These are phyloP conservation scores for Maudiozyma turicensis DNA, from an alignment of 805 yeast species.

Conservation along the genomic window DNA sequence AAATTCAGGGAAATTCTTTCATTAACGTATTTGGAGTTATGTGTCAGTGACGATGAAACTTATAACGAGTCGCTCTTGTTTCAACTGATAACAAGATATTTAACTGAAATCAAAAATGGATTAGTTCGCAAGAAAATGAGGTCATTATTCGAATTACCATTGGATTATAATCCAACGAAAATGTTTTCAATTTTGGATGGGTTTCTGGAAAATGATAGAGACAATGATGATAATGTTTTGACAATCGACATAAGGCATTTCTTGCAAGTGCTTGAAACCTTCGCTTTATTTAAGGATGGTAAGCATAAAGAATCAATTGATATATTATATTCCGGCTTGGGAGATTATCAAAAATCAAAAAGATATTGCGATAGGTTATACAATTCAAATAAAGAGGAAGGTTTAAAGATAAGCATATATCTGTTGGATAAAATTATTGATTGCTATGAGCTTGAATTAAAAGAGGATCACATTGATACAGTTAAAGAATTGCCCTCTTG, in stretches of 20 bases:
- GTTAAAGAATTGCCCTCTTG: background rate
- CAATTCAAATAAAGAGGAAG: conserved; percentile 29
- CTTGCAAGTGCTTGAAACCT: conserved; percentile 32
- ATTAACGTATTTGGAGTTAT: conserved; percentile 43
- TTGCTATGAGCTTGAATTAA: conserved; percentile 23
- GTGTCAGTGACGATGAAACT: conserved; percentile 32
- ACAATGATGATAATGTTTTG: background rate
- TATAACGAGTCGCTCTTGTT: conserved; percentile 35
- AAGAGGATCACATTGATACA: background rate
- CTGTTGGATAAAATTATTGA: conserved; percentile 32
- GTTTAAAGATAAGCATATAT: conserved; percentile 34
- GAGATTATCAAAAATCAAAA: conserved; percentile 50
- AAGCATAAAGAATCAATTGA: conserved; percentile 56
- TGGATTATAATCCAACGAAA: conserved; percentile 32
- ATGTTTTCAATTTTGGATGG: conserved; percentile 21
- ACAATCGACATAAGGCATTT: conserved; percentile 5
- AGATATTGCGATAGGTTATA: conserved; percentile 47
- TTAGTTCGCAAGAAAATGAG: conserved; percentile 26
- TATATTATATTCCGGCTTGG: conserved; percentile 46
- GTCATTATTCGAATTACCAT: conserved; percentile 28
- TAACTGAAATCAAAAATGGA: conserved; percentile 21
- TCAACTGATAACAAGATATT: conserved; percentile 37
- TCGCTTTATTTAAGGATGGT: conserved; percentile 48
- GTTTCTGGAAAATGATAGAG: background rate
- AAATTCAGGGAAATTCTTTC: conserved; percentile 25